Base-by-base conservation (phyloP, 495 filamentous ascomycete genomes). In the Aspergillus taichungensis region DNA sequence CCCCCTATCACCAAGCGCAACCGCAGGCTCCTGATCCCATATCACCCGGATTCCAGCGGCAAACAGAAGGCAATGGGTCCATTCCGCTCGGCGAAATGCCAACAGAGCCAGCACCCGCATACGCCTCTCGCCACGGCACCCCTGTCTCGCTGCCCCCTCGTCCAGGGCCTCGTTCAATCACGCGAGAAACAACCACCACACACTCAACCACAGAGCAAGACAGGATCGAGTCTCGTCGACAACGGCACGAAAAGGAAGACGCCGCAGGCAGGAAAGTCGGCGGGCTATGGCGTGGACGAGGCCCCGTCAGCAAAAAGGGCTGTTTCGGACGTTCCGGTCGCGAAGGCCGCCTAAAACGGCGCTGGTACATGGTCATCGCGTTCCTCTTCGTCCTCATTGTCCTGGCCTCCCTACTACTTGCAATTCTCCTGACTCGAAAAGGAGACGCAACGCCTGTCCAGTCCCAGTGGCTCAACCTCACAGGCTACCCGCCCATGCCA, bases 401-500 rank as follows among this genome's bases (percentile, higher is more conserved):
- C 27, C 68, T 81, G 31, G 37, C 84, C 13, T 75, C 74, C 5
- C 57, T 85, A 30, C 64, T 79, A 3, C 69, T 88, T 0, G 82
- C 76, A 1, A 71, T 78, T 32, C 73, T 77, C 2, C 61, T 90
- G 42, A 75, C 75, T 13, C 70, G 64, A n/a, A 74, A 71, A 43
- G 62, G 55, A 11, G 58, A 60, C 49, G 53, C 50, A 14, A 75
- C 54, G 8, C 51, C 53, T 0, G 69, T 72, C 11, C 66, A 78
- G 47, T 74, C 76, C 5, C 67, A 76, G 30, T 95, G 84, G 79
- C 71, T 94, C 30, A 95, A 94, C 54, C 60, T 94, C 24, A 94
- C 89, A 1, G 80, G 80, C 24, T 94, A 84, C 50, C 89, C 89
- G 30, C 84, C 89, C 0, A 87, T 95, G 45, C 85, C 84, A 7